Evolutionary conservation across 169 alveolate genomes (phyloP).

Genomic region (Cytauxzoon felis): DNA sequence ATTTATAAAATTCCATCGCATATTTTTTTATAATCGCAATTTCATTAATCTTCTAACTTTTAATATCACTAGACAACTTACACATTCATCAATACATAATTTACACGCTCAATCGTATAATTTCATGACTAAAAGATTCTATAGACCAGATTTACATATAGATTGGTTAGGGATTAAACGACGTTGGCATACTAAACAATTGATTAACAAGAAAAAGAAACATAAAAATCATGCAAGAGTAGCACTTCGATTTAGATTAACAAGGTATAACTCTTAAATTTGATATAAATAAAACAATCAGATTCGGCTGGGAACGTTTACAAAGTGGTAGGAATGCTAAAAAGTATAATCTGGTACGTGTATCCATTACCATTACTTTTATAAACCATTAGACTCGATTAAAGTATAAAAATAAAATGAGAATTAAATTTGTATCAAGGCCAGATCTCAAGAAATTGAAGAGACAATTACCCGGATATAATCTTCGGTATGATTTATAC

Average conservation of each 20-base stretch:
- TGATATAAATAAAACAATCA: not conserved
- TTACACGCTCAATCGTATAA: too few species aligned
- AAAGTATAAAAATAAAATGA: slow-evolving; percentile 67
- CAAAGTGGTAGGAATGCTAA: slow-evolving; percentile 66
- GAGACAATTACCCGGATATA: slow-evolving; percentile 71
- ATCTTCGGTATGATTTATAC: slow-evolving; percentile 20
- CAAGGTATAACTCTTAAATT: slow-evolving; percentile 21
- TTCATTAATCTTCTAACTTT: too few species aligned
- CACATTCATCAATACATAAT: too few species aligned
- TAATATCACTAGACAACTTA: too few species aligned
- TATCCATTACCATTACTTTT: not conserved
- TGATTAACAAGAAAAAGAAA: slow-evolving; percentile 64
- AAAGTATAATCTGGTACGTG: slow-evolving; percentile 46
- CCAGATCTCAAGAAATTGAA: slow-evolving; percentile 67
- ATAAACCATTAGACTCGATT: slow-evolving; percentile 16
- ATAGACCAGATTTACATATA: slow-evolving; percentile 37
- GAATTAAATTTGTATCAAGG: slow-evolving; percentile 67
- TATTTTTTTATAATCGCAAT: too few species aligned
- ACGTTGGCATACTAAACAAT: slow-evolving; percentile 61
- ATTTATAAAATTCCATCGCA: too few species aligned
- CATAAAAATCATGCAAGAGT: slow-evolving; percentile 71
- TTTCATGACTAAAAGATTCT: slow-evolving; percentile 1
- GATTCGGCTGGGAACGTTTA: slow-evolving; percentile 76
- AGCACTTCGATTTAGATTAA: slow-evolving; percentile 69
- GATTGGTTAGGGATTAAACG: slow-evolving; percentile 68